Evolutionary conservation across 352 stramenopile genomes (phyloP), one percentile per base, ranked within the genome.

Genomic region (Thraustotheca clavata): DNA sequence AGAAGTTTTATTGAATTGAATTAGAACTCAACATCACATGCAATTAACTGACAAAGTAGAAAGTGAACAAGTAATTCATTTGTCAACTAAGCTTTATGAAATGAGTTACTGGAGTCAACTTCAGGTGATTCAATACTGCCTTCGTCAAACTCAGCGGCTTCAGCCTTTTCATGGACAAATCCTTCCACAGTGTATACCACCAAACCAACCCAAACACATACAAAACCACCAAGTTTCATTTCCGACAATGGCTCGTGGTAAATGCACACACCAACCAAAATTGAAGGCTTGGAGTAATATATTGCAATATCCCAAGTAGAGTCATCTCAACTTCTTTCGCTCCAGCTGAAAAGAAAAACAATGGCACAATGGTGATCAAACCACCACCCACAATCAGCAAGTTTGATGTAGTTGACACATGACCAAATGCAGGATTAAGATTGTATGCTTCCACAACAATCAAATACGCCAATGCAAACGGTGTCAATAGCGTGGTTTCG

Each of bases 221-320:
- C 32, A 24, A 61, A 61, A n/a, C 52, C 52, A 0, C 24, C 12
- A 1, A 61, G 29, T 38, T 61, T 61, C 16, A 9, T 9, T 38
- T 34, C 27, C 32, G 52, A 47, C 20, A 61, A 29, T 22, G 14
- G 20, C 34, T 61, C 52, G 8, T 61, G 52, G 52, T 47, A 61
- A 38, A 61, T 46, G 9, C 6, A 16, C 11, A 26, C 29, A 20
- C 52, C 52, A 4, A 61, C 31, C n/a, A 61, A 1, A 61, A 61
- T 24, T 61, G 29, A 20, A 61, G 22, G 27, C 29, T 61, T 2
- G 52, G 52, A 3, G 31, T 38, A n/a, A 47, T 61, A 38, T 61
- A 61, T 24, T 61, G 52, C 9, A 61, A n/a, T n/a, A 61, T 16
- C 14, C 52, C 52, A 4, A 61, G 34, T 16, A 61, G 52, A 20